Conservation (phyloP, 768 basidiomycete genomes). For the Kockovaella imperatae region DNA sequence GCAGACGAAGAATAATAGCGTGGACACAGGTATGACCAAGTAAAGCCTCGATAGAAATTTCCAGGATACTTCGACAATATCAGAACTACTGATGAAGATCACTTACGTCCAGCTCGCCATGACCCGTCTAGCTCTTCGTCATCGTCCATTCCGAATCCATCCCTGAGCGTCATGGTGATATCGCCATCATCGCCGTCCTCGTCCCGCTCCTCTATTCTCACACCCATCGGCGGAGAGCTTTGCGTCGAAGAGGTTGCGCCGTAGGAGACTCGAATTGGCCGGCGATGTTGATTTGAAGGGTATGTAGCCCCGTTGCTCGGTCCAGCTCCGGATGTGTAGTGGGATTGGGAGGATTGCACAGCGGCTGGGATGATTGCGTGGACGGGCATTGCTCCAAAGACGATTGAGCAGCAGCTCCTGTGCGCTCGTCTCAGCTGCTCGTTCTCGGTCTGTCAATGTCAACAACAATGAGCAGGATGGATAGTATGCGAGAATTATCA, state of each 20-base stretch:
- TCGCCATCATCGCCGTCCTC: constrained; percentile 14
- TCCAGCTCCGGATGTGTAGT: constrained; percentile 1
- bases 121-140: constrained; percentile 19
- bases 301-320: neutral
- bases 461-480: too few relatives aligned
- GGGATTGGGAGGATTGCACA: neutral
- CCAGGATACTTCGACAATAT: constrained; percentile 32
- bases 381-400: constrained; percentile 4
- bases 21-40: constrained; percentile 37
- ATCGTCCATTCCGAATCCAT: neutral
- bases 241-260: neutral
- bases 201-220: neutral
- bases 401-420: too few relatives aligned
- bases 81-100: neutral
- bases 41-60: constrained; percentile 35
- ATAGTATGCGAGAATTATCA: too few relatives aligned
- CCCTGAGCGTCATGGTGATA: neutral
- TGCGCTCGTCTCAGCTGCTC: too few relatives aligned
- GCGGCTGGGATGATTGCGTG: constrained; percentile 25
- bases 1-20: constrained; percentile 15
- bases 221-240: neutral
- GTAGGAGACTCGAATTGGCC: neutral
- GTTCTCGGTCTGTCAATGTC: too few relatives aligned
- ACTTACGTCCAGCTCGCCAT: constrained; percentile 19
- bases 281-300: neutral